Percentiles rank a stretch among this genome's conserved stretches.
Evolutionary conservation across 306 rosid genomes (phyloP).

Genomic region (Betula pendula): DNA sequence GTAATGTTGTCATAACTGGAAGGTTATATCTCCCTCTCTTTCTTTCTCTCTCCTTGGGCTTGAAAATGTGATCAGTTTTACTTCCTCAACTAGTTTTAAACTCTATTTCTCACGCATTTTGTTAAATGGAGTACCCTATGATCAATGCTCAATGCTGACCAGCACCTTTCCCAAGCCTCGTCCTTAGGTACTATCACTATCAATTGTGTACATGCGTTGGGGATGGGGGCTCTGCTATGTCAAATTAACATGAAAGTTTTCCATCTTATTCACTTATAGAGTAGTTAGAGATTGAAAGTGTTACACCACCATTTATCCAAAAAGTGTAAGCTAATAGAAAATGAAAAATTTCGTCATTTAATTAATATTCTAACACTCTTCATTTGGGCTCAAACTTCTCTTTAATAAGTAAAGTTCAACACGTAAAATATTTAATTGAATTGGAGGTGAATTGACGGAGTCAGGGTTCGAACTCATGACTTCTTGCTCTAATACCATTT

Average conservation of each 20-base stretch:
- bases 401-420: no score
- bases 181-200: not conserved
- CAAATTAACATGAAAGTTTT: not conserved
- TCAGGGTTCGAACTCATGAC: no score
- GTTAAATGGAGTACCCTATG: not conserved
- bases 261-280: not conserved
- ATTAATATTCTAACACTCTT: no score
- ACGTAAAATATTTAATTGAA: no score
- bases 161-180: not conserved
- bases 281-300: not conserved
- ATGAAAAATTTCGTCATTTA: no score
- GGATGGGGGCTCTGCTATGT: not conserved
- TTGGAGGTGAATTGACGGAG: no score
- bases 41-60: slow-evolving; percentile 4
- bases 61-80: not conserved
- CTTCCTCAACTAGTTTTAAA: not conserved
- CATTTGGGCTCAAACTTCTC: no score
- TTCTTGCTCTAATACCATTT: no score
- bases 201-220: not conserved
- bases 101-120: not conserved
- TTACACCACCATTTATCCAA: no score
- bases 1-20: slow-evolving; percentile 89
- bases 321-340: no score
- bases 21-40: slow-evolving; percentile 47
- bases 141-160: not conserved